A percentile compares a stretch with the other conserved stretches of the same genome.
Evolutionary conservation across 805 yeast genomes (phyloP).

Genomic region (Nakazawaea wickerhamii): DNA sequence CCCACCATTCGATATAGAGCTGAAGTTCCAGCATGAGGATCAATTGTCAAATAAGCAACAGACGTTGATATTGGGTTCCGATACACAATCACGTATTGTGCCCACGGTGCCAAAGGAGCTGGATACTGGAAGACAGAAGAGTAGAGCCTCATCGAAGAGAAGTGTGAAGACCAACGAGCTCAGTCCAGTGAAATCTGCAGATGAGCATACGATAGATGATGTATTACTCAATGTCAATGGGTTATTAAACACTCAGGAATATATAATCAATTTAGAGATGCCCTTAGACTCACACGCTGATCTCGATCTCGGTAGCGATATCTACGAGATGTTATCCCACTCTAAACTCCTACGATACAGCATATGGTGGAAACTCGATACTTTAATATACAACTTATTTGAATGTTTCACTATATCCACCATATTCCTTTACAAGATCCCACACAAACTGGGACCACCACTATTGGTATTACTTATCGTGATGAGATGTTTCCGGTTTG

Average conservation of each 20-base stretch:
- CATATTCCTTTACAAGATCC: neutral
- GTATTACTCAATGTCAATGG: conserved; percentile 5
- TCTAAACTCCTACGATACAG: neutral
- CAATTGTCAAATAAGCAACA: neutral
- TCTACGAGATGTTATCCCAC: neutral
- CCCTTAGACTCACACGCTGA: neutral
- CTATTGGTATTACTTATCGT: neutral
- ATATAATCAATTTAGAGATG: conserved; percentile 1
- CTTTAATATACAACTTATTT: neutral
- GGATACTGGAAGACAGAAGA: neutral
- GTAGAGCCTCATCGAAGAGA: neutral
- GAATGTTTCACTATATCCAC: conserved; percentile 3
- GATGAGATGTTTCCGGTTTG: neutral
- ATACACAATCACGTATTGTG: neutral
- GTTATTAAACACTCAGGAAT: conserved; percentile 7
- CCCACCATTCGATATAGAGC: neutral
- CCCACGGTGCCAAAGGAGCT: neutral
- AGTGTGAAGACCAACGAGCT: neutral
- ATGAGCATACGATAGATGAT: too few species aligned
- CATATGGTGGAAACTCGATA: conserved; percentile 4
- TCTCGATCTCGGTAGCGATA: neutral
- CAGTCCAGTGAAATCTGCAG: too few species aligned
- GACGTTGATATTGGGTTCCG: neutral
- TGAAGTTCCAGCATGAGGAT: neutral
- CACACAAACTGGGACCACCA: neutral